Evolutionary conservation across 495 filamentous ascomycete genomes (phyloP).

Genomic region (Hypoxylon perforatum): DNA sequence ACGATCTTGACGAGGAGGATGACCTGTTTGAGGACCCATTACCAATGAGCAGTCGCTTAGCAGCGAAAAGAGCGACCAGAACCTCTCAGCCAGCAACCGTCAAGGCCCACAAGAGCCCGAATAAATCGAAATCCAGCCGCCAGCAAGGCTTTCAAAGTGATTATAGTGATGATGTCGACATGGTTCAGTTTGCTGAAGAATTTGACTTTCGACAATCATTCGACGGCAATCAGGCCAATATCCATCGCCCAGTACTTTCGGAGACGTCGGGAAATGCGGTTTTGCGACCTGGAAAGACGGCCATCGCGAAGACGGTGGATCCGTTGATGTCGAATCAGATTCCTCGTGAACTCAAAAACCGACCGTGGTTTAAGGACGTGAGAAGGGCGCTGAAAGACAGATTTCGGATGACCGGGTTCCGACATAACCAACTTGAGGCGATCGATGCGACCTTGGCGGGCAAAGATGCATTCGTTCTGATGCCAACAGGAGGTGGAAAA

Average conservation of each 20-base stretch:
- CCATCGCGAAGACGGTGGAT: slow-evolving; percentile 41
- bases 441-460: slow-evolving; percentile 92
- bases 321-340: slow-evolving; percentile 43
- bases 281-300: slow-evolving; percentile 42
- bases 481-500: slow-evolving; percentile 98
- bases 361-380: slow-evolving; percentile 89
- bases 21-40: slow-evolving; percentile 49
- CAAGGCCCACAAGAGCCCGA: slow-evolving; percentile 31
- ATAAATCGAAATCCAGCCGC: slow-evolving; percentile 18
- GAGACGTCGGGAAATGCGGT: slow-evolving; percentile 53
- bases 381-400: slow-evolving; percentile 77
- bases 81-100: slow-evolving; percentile 31
- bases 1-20: slow-evolving; percentile 48
- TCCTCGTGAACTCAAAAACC: slow-evolving; percentile 53
- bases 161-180: slow-evolving; percentile 74
- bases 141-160: slow-evolving; percentile 70
- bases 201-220: slow-evolving; percentile 60
- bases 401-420: slow-evolving; percentile 86
- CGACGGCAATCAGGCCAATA: slow-evolving; percentile 29
- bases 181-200: slow-evolving; percentile 70
- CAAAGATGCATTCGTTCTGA: slow-evolving; percentile 90
- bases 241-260: slow-evolving; percentile 46
- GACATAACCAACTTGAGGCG: slow-evolving; percentile 92
- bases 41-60: slow-evolving; percentile 23
- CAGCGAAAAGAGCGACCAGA: slow-evolving; percentile 46